Evolutionary conservation across 495 filamentous ascomycete species (phyloP).

Genomic region (Podospora comata): DNA sequence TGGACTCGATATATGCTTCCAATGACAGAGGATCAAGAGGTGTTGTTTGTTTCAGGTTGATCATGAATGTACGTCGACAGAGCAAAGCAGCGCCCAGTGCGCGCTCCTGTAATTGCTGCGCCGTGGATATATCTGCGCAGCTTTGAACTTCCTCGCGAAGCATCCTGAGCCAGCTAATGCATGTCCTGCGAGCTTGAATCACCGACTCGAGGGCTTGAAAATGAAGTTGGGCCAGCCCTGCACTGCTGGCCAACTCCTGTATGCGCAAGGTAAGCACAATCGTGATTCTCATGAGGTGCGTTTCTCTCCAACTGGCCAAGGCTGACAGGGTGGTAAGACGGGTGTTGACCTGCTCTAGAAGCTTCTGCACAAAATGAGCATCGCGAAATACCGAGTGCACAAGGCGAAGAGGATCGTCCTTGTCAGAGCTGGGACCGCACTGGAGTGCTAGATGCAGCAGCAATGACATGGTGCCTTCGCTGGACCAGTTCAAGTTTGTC

Average conservation of each 20-base stretch:
- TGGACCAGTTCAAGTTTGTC: constrained; percentile 53
- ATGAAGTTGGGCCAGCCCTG: not conserved
- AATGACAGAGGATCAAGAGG: constrained; percentile 23
- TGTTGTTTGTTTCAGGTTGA: constrained; percentile 18
- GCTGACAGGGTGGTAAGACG: constrained; percentile 39
- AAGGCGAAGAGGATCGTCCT: constrained; percentile 33
- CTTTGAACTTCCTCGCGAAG: constrained; percentile 46
- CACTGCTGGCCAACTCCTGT: constrained; percentile 16
- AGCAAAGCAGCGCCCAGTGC: constrained; percentile 50
- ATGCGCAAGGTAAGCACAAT: constrained; percentile 40
- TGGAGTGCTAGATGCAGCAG: constrained; percentile 46
- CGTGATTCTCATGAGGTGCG: constrained; percentile 46
- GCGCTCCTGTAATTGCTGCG: constrained; percentile 37
- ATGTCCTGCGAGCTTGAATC: constrained; percentile 22
- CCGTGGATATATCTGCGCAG: constrained; percentile 39
- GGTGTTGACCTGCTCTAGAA: constrained; percentile 41
- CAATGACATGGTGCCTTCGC: constrained; percentile 42
- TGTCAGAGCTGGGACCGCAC: constrained; percentile 41
- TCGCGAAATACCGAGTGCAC: constrained; percentile 49
- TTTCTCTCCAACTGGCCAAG: constrained; percentile 52
- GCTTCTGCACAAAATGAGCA: constrained; percentile 39
- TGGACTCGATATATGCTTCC: constrained; percentile 33
- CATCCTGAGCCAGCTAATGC: constrained; percentile 41
- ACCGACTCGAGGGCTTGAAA: constrained; percentile 9
- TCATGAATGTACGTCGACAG: constrained; percentile 48